Evolutionary conservation across 805 yeast genomes (phyloP).

Genomic region (Jamesozyma hellenica): DNA sequence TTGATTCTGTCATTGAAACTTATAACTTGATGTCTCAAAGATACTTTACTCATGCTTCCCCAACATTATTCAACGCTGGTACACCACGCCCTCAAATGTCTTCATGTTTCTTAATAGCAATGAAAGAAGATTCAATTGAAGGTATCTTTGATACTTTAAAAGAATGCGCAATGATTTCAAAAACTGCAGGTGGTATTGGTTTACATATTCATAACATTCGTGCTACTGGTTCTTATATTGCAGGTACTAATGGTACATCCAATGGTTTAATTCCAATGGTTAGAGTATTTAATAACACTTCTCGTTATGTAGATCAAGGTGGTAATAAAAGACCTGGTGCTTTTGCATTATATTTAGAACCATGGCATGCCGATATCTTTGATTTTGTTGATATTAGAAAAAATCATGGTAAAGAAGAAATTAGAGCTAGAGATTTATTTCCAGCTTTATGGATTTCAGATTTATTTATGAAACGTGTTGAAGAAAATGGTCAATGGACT

Average conservation of each 20-base stretch:
- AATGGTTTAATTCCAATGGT: slow-evolving; percentile 90
- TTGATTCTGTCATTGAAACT: slow-evolving; percentile 61
- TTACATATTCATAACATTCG: slow-evolving; percentile 77
- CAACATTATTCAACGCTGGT: slow-evolving; percentile 87
- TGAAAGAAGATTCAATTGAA: slow-evolving; percentile 88
- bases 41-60: slow-evolving; percentile 87
- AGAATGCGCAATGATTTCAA: slow-evolving; percentile 80
- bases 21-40: slow-evolving; percentile 77
- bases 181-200: slow-evolving; percentile 92
- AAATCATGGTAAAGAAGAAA: slow-evolving; percentile 90
- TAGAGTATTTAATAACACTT: slow-evolving; percentile 86
- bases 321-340: slow-evolving; percentile 98
- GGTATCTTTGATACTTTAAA: slow-evolving; percentile 85
- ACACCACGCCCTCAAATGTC: slow-evolving; percentile 74
- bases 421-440: slow-evolving; percentile 84
- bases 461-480: slow-evolving; percentile 83
- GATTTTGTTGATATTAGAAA: slow-evolving; percentile 78
- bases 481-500: slow-evolving; percentile 71
- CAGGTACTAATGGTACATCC: slow-evolving; percentile 86
- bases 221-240: slow-evolving; percentile 72
- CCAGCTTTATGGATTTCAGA: slow-evolving; percentile 92
- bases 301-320: slow-evolving; percentile 94
- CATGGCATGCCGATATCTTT: slow-evolving; percentile 90
- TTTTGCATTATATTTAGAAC: slow-evolving; percentile 83
- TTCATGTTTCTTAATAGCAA: slow-evolving; percentile 84